Conservation (phyloP, 2,329 filamentous ascomycete genomes). For the Fusarium musae region DNA sequence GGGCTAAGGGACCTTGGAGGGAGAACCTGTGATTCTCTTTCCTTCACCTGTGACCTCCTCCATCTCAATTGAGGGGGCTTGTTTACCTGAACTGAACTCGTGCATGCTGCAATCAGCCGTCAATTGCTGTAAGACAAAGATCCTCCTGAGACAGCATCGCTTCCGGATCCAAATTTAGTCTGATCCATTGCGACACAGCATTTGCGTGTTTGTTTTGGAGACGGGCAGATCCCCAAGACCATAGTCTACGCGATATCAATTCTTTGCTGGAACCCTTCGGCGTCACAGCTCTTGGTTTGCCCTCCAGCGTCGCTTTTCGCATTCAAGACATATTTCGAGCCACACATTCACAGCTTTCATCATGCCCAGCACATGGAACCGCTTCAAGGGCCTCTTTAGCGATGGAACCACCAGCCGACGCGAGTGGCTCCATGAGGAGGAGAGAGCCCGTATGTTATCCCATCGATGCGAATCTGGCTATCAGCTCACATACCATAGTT, state of each 20-base stretch:
- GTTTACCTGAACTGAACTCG: slow-evolving; percentile 8
- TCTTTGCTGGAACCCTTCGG: background rate
- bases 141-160: slow-evolving; percentile 31
- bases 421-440: slow-evolving; percentile 56
- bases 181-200: slow-evolving; percentile 30
- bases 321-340: background rate
- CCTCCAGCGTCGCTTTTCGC: background rate
- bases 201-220: slow-evolving; percentile 8
- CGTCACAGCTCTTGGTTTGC: background rate
- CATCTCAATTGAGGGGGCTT: background rate
- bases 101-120: slow-evolving; percentile 32
- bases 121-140: slow-evolving; percentile 33
- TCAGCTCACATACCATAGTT: slow-evolving; percentile 57
- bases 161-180: slow-evolving; percentile 16
- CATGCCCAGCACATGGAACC: slow-evolving; percentile 45
- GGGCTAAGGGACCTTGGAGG: background rate
- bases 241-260: background rate
- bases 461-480: background rate
- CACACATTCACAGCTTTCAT: slow-evolving; percentile 15
- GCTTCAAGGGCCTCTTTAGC: slow-evolving; percentile 47
- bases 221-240: slow-evolving; percentile 8
- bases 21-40: background rate
- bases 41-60: background rate
- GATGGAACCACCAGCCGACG: slow-evolving; percentile 43
- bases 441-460: slow-evolving; percentile 55